Percentiles rank a stretch among this genome's conserved stretches.
phyloP scores from a whole-genome alignment of 352 stramenopile species.

The Phytophthora pluvialis region DNA sequence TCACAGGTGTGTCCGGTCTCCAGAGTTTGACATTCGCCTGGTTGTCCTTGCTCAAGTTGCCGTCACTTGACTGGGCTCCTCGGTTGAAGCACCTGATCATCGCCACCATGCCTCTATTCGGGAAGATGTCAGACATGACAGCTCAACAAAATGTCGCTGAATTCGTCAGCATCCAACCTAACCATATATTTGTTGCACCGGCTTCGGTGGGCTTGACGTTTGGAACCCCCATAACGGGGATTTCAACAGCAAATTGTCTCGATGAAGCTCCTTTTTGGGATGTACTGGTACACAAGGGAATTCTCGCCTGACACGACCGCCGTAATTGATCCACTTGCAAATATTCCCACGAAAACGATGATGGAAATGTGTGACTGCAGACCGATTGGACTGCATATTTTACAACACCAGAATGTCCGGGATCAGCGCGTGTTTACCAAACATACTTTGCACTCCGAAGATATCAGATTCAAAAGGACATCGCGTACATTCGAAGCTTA shows the following conservation, averaged over 20 bases:
- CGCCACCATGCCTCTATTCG: no score
- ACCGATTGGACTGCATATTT: conserved; percentile 3
- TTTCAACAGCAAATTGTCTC: background rate
- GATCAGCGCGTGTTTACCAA: background rate
- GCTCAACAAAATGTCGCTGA: no score
- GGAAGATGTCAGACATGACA: no score
- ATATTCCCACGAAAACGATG: conserved; percentile 1
- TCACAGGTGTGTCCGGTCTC: conserved; percentile 23
- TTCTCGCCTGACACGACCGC: no score
- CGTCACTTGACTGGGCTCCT: no score
- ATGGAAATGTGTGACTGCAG: conserved; percentile 16
- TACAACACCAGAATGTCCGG: background rate
- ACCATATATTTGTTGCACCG: no score
- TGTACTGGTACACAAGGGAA: background rate
- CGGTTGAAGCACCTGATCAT: no score
- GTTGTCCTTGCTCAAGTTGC: no score
- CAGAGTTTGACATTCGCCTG: conserved; percentile 21
- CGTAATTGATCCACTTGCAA: background rate
- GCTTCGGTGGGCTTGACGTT: no score
- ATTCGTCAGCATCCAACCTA: no score
- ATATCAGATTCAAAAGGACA: conserved; percentile 6
- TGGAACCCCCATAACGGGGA: background rate
- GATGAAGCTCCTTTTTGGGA: background rate
- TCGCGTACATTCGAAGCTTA: conserved; percentile 1
- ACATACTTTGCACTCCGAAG: background rate